Base-by-base conservation (phyloP, 78 protist genomes). In the Polysphondylium violaceum region DNA sequence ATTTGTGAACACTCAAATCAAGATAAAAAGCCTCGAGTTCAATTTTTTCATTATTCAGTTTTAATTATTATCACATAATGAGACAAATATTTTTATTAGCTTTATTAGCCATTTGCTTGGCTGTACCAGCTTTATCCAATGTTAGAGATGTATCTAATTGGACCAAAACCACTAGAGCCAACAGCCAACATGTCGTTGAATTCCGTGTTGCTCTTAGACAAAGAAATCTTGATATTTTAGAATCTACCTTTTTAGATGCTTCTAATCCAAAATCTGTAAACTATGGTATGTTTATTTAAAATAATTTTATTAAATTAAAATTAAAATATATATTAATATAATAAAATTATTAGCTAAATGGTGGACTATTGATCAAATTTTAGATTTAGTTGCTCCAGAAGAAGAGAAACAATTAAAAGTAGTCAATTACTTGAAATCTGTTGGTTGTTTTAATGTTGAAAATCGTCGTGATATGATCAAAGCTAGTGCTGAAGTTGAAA, bases 381-480 rank as follows among this genome's bases (percentile, higher is more conserved):
- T 76, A 25, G 86, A 61, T 36, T 76, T 76, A 47, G 43, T 76
- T 76, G 86, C 86, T 23, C 86, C 86, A 76, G 47, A 6, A 43
- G 44, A 8, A 41, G 0, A 38, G 0, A 38, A 61, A 41, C 35
- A 17, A 16, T 17, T 7, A 0, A 36, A 3, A 0, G 60, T 76
- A 36, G 58, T 61, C 2, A 17, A 27, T 4, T 76, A 38, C 53
- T 65, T 76, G 4, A 9, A 44, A 11, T 19, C 8, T 25, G 25
- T 61, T 65, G 86, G 86, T 27, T 55, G 43, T 36, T 36, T 16
- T 38, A 43, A 36, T 23, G 44, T 76, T 47, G 86, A 61, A 21
- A 76, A 61, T 41, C 31, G 44, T 19, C 17, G 86, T 33, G 86
- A 76, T 47, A 16, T 27, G 51, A 40, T 76, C 33, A 59, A 61